These are phyloP conservation scores for Neurospora sp. DNA, from an alignment of 495 filamentous ascomycete species.

Conservation along the genomic window DNA sequence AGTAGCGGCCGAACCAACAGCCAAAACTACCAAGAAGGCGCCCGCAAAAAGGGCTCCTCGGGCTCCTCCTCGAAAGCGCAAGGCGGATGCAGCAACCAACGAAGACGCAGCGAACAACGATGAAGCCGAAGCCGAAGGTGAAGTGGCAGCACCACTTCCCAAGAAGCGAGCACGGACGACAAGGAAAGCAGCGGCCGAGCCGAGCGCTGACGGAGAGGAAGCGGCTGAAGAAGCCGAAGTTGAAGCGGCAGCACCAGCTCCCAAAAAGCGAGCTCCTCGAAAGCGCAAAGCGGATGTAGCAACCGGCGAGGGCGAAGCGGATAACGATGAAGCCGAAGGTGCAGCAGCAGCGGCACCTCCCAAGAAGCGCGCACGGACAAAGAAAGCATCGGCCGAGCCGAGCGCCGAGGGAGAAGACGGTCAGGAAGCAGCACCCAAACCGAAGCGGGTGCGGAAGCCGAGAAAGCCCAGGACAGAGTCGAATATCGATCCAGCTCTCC, in stretches of 20 bases:
- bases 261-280: slow-evolving; percentile 5
- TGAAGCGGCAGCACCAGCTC: background rate
- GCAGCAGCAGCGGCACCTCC: background rate
- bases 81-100: background rate
- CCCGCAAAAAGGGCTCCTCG: background rate
- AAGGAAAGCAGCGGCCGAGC: slow-evolving; percentile 3
- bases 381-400: background rate
- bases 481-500: background rate
- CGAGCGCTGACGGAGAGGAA: slow-evolving; percentile 7
- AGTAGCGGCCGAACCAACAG: background rate
- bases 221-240: background rate
- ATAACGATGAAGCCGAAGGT: slow-evolving; percentile 7
- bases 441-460: background rate
- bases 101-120: background rate
- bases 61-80: slow-evolving; percentile 8
- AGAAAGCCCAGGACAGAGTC: slow-evolving; percentile 1
- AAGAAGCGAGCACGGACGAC: slow-evolving; percentile 4
- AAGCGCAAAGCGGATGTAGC: slow-evolving; percentile 10
- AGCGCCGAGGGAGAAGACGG: background rate
- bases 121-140: background rate
- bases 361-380: slow-evolving; percentile 11
- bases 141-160: background rate
- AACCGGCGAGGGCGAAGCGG: background rate
- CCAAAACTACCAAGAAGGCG: background rate
- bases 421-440: background rate